Evolutionary conservation across 2,329 filamentous ascomycete species (phyloP), one percentile per base, ranked within the genome.

Genomic region (Trichophyton equinum): DNA sequence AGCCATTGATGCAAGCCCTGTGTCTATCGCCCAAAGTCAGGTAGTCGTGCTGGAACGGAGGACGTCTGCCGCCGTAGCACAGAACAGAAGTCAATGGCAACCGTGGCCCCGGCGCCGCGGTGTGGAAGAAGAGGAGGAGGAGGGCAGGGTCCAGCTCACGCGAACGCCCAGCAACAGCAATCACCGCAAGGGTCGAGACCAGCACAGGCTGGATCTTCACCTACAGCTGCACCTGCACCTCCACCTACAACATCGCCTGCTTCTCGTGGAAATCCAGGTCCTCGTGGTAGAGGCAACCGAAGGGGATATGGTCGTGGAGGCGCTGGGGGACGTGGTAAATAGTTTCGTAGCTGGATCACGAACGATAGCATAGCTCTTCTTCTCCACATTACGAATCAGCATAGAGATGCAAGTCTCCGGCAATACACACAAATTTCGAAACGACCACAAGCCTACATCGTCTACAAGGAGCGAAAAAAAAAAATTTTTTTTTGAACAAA

Each of bases 21-120:
- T 96, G 33, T 78, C 86, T 20, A 86, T 97, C 9, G 91, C 87
- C 0, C 88, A 95, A 70, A 91, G 89, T 5, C 86, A 86, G 8
- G 89, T 97, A 1, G 89, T 95, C 65, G 88, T 97, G 1, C 76
- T 95, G 25, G 91, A 96, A 75, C 67, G 74, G 60, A 75, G 75
- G 63, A 60, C 62, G 4, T 56, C 58, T n/a, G 55, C 58, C n/a
- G 49, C 60, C 36, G 60, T 62, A n/a, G 57, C 62, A 15, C 62
- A 62, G 49, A 51, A 60, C 4, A 60, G 62, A 27, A 60, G 56
- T 9, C 38, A 58, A 58, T 58, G 22, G 11, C 18, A 58, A 58
- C 18, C 51, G 51, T 27, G 27, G 27, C n/a, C 25, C 20, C 13
- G 55, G 55, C 11, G 4, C 27, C 0, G 33, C 33, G 33, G 33